These are phyloP conservation scores for Paramecium sonneborni DNA, from an alignment of 73 alveolate species.

Conservation along the genomic window DNA sequence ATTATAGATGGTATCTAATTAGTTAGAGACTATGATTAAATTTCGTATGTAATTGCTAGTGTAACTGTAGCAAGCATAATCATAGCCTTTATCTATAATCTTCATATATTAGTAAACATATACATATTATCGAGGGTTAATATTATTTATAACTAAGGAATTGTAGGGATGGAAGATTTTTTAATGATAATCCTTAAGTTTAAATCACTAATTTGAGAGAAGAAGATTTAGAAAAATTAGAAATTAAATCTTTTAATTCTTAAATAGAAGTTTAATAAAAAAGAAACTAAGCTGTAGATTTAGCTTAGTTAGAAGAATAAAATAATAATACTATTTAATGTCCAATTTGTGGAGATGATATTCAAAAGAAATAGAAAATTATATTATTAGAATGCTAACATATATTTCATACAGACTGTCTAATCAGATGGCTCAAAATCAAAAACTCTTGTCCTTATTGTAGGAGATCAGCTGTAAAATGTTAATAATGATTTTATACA, in stretches of 20 bases:
- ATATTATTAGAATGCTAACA: constrained; percentile 35
- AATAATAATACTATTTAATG: neutral
- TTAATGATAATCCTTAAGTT: constrained; percentile 10
- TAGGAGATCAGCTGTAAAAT: neutral
- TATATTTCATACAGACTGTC: constrained; percentile 60
- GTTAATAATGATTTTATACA: neutral
- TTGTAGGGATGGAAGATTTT: constrained; percentile 22
- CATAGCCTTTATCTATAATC: neutral
- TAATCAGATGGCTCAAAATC: constrained; percentile 39
- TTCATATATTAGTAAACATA: neutral
- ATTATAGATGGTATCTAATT: constrained; percentile 10
- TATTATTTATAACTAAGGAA: constrained; percentile 20
- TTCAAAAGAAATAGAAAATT: neutral
- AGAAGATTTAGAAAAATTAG: constrained; percentile 28
- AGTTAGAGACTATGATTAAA: neutral
- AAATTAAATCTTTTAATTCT: neutral
- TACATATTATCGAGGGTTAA: neutral
- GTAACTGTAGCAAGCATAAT: constrained; percentile 24
- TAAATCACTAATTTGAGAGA: neutral
- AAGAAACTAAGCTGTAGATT: constrained; percentile 13
- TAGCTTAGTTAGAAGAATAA: constrained; percentile 13
- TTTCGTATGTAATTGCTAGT: neutral
- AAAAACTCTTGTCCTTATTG: constrained; percentile 59
- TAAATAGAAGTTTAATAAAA: neutral
- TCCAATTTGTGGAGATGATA: constrained; percentile 22